Percentiles rank a stretch among this genome's conserved stretches.
Conservation (phyloP, 805 yeast genomes). For the Saturnispora zaruensis region DNA sequence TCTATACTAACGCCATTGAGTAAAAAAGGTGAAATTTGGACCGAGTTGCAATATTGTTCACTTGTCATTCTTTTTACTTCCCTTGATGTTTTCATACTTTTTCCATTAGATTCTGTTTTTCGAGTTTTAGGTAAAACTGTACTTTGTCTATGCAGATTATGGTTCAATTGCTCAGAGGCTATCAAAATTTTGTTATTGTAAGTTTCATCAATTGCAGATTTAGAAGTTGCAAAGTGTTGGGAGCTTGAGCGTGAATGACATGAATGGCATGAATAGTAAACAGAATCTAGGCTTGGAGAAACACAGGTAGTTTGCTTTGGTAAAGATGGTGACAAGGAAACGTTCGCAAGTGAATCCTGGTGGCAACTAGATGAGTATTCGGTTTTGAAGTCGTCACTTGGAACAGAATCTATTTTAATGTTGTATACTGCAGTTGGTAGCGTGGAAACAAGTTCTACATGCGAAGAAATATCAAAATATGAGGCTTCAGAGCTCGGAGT, state of each 20-base stretch:
- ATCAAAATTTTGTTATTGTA: not conserved
- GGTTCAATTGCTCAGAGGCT: not conserved
- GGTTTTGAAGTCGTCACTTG: constrained; percentile 21
- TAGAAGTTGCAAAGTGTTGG: not conserved
- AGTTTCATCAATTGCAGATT: not conserved
- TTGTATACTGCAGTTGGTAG: constrained; percentile 4
- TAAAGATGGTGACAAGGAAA: constrained; percentile 6
- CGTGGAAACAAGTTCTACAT: not conserved
- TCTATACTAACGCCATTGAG: constrained; percentile 22
- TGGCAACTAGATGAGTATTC: constrained; percentile 13
- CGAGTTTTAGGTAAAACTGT: constrained; percentile 19
- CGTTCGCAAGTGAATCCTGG: constrained; percentile 6
- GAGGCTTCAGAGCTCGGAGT: not conserved
- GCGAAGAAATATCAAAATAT: not conserved
- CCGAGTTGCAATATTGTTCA: constrained; percentile 17
- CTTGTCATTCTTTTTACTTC: constrained; percentile 15
- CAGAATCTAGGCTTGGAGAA: not conserved
- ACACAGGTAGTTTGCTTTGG: constrained; percentile 5
- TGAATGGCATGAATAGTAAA: constrained; percentile 6
- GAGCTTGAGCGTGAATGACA: constrained; percentile 1
- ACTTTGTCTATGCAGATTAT: not conserved
- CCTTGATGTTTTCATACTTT: not conserved
- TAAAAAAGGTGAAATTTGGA: constrained; percentile 25
- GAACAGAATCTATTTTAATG: constrained; percentile 16
- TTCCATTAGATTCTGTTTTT: constrained; percentile 11